phyloP scores from a whole-genome alignment of 805 yeast genomes.

The Candida piceae region DNA sequence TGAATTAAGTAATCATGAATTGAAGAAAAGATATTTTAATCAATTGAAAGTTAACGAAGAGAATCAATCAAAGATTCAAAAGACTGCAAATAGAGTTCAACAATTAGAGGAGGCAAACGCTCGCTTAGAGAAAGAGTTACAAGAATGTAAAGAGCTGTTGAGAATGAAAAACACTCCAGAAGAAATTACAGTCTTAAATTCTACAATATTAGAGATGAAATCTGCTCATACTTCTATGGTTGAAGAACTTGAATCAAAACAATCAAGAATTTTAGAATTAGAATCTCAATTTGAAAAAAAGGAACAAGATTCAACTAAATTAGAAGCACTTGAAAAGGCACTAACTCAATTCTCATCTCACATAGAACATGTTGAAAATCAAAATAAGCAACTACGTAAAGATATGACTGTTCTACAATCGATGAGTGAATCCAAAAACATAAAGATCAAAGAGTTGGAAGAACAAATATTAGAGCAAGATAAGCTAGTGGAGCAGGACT shows the following conservation, averaged over 20 bases:
- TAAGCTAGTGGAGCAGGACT: slow-evolving; percentile 41
- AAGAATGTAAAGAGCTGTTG: slow-evolving; percentile 13
- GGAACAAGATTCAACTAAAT: slow-evolving; percentile 30
- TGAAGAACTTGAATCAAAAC: slow-evolving; percentile 19
- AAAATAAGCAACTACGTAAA: slow-evolving; percentile 50
- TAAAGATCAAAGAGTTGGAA: slow-evolving; percentile 52
- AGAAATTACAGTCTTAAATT: slow-evolving; percentile 23
- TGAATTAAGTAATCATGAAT: slow-evolving; percentile 21
- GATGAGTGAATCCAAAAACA: slow-evolving; percentile 52
- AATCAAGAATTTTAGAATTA: slow-evolving; percentile 12
- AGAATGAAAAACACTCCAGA: slow-evolving; percentile 9
- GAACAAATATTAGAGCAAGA: slow-evolving; percentile 46
- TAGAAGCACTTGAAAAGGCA: slow-evolving; percentile 52
- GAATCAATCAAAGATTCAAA: slow-evolving; percentile 17
- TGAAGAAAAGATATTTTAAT: slow-evolving; percentile 20
- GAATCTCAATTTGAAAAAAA: slow-evolving; percentile 8
- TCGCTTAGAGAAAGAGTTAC: slow-evolving; percentile 31
- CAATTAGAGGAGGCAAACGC: slow-evolving; percentile 40
- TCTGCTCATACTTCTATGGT: slow-evolving; percentile 15
- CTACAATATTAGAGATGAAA: slow-evolving; percentile 14
- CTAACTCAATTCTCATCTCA: slow-evolving; percentile 53
- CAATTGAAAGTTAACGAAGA: slow-evolving; percentile 19
- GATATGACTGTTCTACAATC: slow-evolving; percentile 52
- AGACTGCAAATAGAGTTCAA: slow-evolving; percentile 23
- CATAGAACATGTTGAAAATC: slow-evolving; percentile 56